phyloP scores from a whole-genome alignment of 2,329 filamentous ascomycete species.

The Aspergillus texensis region DNA sequence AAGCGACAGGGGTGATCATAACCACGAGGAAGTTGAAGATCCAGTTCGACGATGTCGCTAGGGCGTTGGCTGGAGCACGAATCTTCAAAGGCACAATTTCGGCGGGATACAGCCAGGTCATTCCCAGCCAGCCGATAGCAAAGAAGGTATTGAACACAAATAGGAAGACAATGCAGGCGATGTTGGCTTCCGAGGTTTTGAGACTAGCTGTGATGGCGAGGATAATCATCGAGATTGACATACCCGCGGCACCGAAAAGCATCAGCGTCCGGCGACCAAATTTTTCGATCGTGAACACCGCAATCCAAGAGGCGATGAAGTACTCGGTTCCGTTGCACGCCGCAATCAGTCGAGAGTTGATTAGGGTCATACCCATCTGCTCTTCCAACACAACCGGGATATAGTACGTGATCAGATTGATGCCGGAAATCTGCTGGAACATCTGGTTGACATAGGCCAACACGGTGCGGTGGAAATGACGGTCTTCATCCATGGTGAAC shows the following conservation, averaged over 20 bases:
- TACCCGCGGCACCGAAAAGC: constrained; percentile 68
- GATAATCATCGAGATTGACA: constrained; percentile 68
- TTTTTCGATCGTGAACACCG: constrained; percentile 54
- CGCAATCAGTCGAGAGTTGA: constrained; percentile 54
- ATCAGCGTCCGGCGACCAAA: constrained; percentile 67
- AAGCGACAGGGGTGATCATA: constrained; percentile 66
- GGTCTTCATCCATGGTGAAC: constrained; percentile 61
- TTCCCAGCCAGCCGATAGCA: constrained; percentile 65
- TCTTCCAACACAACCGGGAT: constrained; percentile 47
- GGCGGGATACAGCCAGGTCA: constrained; percentile 59
- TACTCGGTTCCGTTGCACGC: constrained; percentile 58
- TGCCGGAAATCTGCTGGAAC: constrained; percentile 54
- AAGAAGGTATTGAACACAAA: constrained; percentile 72
- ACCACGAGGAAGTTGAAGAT: constrained; percentile 67
- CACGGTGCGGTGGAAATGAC: constrained; percentile 58
- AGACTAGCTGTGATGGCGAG: constrained; percentile 40
- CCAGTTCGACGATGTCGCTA: constrained; percentile 65
- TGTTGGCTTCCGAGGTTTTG: constrained; percentile 24
- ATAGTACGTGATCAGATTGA: constrained; percentile 51
- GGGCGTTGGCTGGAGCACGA: constrained; percentile 64
- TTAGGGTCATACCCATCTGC: constrained; percentile 42
- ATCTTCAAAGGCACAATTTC: constrained; percentile 60
- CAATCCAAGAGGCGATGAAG: constrained; percentile 54
- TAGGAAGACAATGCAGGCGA: constrained; percentile 43
- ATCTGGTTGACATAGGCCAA: constrained; percentile 61